Conservation (phyloP, 768 basidiomycete genomes). For the Suillus occidentalis region DNA sequence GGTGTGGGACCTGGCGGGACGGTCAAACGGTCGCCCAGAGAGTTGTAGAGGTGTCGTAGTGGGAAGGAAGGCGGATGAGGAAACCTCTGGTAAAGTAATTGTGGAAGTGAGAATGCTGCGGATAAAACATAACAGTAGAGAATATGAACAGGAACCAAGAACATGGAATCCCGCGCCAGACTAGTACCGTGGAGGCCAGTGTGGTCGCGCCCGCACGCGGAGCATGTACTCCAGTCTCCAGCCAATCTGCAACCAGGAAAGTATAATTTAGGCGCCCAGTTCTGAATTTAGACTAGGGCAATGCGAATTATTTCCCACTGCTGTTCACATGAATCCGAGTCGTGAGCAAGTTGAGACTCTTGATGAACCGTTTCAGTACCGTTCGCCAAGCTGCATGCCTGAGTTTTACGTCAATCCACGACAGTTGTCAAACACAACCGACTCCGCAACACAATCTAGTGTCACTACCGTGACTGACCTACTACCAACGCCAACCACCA, state of each 20-base stretch:
- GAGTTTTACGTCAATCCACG: neutral
- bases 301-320: neutral
- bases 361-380: neutral
- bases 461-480: neutral
- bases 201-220: neutral
- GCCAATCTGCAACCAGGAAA: neutral
- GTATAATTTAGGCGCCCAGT: neutral
- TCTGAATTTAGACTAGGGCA: neutral
- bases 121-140: neutral
- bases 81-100: neutral
- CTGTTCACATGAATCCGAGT: neutral
- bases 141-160: neutral
- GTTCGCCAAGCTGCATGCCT: neutral
- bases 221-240: neutral
- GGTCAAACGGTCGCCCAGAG: neutral
- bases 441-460: neutral
- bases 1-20: neutral
- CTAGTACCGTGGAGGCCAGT: neutral
- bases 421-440: neutral
- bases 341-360: neutral
- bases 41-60: neutral
- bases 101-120: constrained; percentile 1
- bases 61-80: neutral
- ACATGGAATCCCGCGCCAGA: neutral
- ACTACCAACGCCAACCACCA: neutral